phyloP scores from a whole-genome alignment of 306 rosid genomes.

The Vigna radiata region DNA sequence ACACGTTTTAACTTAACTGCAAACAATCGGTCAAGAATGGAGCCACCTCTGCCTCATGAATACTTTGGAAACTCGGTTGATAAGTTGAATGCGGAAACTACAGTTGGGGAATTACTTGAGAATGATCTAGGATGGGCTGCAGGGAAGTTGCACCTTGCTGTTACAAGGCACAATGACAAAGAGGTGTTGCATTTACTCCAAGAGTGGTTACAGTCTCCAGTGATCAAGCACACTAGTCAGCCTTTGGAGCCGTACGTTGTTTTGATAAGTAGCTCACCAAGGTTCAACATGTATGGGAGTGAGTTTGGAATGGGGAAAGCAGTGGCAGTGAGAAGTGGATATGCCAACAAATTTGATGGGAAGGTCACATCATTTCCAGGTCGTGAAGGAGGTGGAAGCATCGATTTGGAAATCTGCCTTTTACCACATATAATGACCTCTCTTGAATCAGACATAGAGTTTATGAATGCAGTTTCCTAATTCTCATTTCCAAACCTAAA shows the following conservation, averaged over 20 bases:
- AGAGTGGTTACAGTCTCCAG: constrained; percentile 40
- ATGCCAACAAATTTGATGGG: constrained; percentile 61
- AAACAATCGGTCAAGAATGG: constrained; percentile 13
- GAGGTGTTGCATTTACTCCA: not conserved
- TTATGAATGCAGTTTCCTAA: constrained; percentile 46
- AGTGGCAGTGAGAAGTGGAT: constrained; percentile 60
- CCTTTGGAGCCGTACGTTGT: constrained; percentile 36
- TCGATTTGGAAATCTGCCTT: constrained; percentile 68
- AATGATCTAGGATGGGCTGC: constrained; percentile 20
- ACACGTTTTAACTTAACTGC: not conserved
- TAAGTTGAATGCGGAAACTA: not conserved
- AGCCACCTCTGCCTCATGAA: not conserved
- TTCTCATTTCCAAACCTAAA: too few species aligned
- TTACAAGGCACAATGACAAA: not conserved
- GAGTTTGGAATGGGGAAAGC: constrained; percentile 86
- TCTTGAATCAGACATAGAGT: constrained; percentile 59
- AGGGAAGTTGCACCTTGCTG: constrained; percentile 6
- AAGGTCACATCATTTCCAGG: constrained; percentile 58
- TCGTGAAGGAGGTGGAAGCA: constrained; percentile 63
- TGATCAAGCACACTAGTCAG: not conserved
- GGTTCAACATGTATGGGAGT: constrained; percentile 65
- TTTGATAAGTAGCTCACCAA: constrained; percentile 63
- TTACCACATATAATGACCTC: constrained; percentile 49
- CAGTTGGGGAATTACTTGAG: not conserved
- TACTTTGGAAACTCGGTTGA: constrained; percentile 13